Percentiles rank a stretch among this genome's conserved stretches.
Evolutionary conservation across 805 yeast genomes (phyloP).

Genomic region (Yamadazyma kitorensis): DNA sequence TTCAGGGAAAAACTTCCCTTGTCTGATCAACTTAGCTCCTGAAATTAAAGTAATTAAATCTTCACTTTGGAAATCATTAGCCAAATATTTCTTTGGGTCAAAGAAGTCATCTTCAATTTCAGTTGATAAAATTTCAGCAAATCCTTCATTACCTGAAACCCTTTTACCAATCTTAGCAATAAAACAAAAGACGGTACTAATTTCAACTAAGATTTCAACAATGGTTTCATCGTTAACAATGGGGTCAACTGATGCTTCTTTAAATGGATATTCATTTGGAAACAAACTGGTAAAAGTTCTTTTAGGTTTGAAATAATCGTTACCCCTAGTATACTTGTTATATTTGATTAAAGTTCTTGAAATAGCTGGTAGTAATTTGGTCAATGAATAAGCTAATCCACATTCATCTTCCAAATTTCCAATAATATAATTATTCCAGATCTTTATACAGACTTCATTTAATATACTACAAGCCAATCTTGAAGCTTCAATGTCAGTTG

Average conservation of each 20-base stretch:
- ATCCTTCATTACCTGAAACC: slow-evolving; percentile 43
- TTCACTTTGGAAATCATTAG: slow-evolving; percentile 42
- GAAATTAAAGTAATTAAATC: slow-evolving; percentile 41
- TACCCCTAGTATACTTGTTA: slow-evolving; percentile 47
- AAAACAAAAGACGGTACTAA: slow-evolving; percentile 58
- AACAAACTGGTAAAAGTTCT: slow-evolving; percentile 67
- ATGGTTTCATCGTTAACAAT: slow-evolving; percentile 64
- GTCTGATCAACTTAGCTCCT: slow-evolving; percentile 50
- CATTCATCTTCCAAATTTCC: slow-evolving; percentile 30
- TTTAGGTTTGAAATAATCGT: slow-evolving; percentile 51
- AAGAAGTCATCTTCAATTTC: slow-evolving; percentile 32
- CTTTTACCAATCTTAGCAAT: slow-evolving; percentile 49
- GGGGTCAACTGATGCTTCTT: slow-evolving; percentile 66
- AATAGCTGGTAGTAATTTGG: slow-evolving; percentile 54
- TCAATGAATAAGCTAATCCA: slow-evolving; percentile 44
- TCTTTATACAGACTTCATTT: slow-evolving; percentile 45
- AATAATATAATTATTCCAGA: slow-evolving; percentile 31
- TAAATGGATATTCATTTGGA: slow-evolving; percentile 66
- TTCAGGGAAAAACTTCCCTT: slow-evolving; percentile 60
- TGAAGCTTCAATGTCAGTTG: slow-evolving; percentile 54
- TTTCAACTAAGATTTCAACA: slow-evolving; percentile 71
- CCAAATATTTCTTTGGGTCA: slow-evolving; percentile 40
- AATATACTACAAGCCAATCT: slow-evolving; percentile 63
- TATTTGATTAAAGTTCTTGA: slow-evolving; percentile 50
- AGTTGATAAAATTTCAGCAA: slow-evolving; percentile 34